Conservation (phyloP, 2,329 filamentous ascomycete genomes). For the Helicocarpus griseus region DNA sequence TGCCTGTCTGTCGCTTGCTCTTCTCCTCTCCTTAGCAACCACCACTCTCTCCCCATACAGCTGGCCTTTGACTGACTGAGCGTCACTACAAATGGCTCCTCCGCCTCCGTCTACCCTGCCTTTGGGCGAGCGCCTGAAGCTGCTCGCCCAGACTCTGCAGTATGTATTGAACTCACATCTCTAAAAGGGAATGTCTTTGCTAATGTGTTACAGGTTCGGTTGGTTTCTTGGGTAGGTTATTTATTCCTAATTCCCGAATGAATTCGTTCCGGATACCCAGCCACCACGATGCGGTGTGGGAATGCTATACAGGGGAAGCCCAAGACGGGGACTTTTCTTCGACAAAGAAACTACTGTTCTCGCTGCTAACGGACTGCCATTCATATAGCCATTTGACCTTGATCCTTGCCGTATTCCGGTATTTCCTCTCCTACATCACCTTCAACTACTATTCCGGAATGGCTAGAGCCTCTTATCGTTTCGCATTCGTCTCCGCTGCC, state of each 20-base stretch:
- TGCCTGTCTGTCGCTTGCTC: too few species aligned
- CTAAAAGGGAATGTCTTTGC: constrained; percentile 1
- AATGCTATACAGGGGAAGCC: too few species aligned
- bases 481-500: constrained; percentile 80
- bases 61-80: neutral
- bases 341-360: neutral
- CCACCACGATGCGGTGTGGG: neutral
- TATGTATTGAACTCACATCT: constrained; percentile 49
- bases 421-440: constrained; percentile 73
- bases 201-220: constrained; percentile 41
- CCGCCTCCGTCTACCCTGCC: constrained; percentile 61
- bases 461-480: constrained; percentile 78
- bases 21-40: neutral
- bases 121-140: constrained; percentile 62
- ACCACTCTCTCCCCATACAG: neutral
- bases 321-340: too few species aligned
- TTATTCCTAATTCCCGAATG: constrained; percentile 7
- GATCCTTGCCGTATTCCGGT: constrained; percentile 72
- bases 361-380: constrained; percentile 1
- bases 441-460: constrained; percentile 75
- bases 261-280: constrained; percentile 3
- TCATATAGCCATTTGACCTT: constrained; percentile 68
- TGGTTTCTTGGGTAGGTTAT: constrained; percentile 71
- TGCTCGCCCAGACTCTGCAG: constrained; percentile 81
- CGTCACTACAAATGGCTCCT: constrained; percentile 53